Base-by-base conservation (phyloP, 495 filamentous ascomycete genomes). In the Trichoderma gamsii region DNA sequence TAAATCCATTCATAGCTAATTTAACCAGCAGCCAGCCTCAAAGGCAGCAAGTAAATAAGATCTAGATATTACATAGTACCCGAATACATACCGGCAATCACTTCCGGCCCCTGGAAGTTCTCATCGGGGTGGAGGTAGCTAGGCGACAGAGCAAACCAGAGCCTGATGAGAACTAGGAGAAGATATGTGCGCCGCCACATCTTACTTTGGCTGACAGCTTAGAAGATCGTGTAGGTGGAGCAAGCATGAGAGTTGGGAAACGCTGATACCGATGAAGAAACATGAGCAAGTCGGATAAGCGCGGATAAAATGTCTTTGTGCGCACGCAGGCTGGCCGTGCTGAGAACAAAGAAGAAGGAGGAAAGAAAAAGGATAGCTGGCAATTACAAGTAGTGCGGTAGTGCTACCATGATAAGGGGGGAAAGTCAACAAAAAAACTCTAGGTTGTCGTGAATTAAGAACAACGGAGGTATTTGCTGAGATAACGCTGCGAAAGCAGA, bases 51-150 rank as follows among this genome's bases (percentile, higher is more conserved):
- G 13, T 9, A 35, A 59, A 59, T 41, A 15, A 49, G 12, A 13
- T 12, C 21, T 15, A 59, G 16, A 32, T 56, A 11, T 43, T 46
- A 43, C 41, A 41, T 51, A 7, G 43, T 2, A 43, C 41, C 59
- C 11, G 56, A 35, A 63, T 52, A 69, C 90, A 75, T 88, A 97
- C 94, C 93, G 69, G 93, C 93, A 73, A 97, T 94, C 66, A 98
- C 90, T 81, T 99, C 95, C 12, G 94, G 95, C 23, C 95, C 95
- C 75, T 99, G 95, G 75, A 99, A 99, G 79, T 97, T 92, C 82
- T 99, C 95, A 79, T 99, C 95, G 3, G 95, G 95, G 77, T 99
- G 95, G 41, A 99, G 86, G 78, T 99, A 99, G 81, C 94, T 97
- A 61, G 95, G 91, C 63, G 89, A 92, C 41, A 97, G 82, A 59